Evolutionary conservation across 177 flowering plant species (phyloP).

Genomic region (Vitis hybrid): DNA sequence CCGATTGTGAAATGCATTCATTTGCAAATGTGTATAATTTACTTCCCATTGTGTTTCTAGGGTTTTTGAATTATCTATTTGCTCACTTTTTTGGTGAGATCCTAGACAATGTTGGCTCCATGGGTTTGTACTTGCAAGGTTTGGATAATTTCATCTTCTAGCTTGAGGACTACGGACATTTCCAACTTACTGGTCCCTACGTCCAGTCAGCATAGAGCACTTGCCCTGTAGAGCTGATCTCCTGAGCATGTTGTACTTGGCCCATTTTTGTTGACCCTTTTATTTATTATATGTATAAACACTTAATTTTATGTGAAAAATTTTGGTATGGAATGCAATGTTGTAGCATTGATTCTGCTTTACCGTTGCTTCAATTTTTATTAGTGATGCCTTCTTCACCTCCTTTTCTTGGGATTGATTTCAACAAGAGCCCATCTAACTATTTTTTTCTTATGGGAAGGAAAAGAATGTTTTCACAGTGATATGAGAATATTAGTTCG

Average conservation of each 20-base stretch:
- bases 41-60: conserved; percentile 12
- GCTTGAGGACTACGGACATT: conserved; percentile 1
- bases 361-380: too few relatives aligned
- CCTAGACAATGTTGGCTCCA: conserved; percentile 12
- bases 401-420: too few relatives aligned
- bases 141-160: not conserved
- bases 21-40: conserved; percentile 43
- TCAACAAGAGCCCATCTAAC: too few relatives aligned
- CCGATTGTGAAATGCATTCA: conserved; percentile 18
- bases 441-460: too few relatives aligned
- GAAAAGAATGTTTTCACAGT: too few relatives aligned
- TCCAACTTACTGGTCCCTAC: conserved; percentile 8
- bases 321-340: conserved; percentile 22
- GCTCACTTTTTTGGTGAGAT: conserved; percentile 12
- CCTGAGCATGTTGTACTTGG: conserved; percentile 28
- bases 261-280: conserved; percentile 10
- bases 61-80: conserved; percentile 5
- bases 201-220: conserved; percentile 5
- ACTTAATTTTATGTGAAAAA: conserved; percentile 23
- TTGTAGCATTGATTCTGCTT: too few relatives aligned
- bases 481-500: too few relatives aligned
- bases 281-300: conserved; percentile 28
- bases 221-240: conserved; percentile 2
- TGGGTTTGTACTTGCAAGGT: conserved; percentile 6
- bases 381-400: too few relatives aligned